Base-by-base conservation (phyloP, 805 yeast genomes). In the Hanseniaspora valbyensis region DNA sequence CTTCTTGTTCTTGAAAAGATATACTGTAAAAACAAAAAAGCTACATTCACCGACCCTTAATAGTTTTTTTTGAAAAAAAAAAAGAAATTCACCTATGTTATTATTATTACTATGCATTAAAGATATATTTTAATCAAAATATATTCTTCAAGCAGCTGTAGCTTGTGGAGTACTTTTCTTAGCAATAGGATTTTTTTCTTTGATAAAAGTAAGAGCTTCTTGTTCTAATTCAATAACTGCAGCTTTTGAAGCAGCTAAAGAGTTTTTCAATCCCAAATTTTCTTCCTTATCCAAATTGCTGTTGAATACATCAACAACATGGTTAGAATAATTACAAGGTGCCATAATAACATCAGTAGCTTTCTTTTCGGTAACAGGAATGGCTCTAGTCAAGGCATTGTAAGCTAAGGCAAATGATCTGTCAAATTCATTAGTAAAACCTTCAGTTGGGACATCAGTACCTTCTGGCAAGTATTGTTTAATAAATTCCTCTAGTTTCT, bases 361-460 rank as follows among this genome's bases (percentile, higher is more conserved):
- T 44, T 59, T 61, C 16, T 57, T 54, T n/a, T 57, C 52, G 6
- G 66, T 54, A 4, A 62, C 64, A 13, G 74, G 72, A 19, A 66
- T 55, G 2, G 70, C 61, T 52, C 74, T 66, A 33, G 59, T 56
- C 8, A 69, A 55, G n/a, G 70, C 66, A 54, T 70, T 71, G 32
- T 60, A 54, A 9, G 73, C 49, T 32, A 78, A 63, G 42, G 69
- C 64, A 18, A 69, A 36, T n/a, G 78, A 69, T 61, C 79, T 75
- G 42, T 76, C 67, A 34, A 80, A 53, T 64, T 83, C 89, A 61
- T 78, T 80, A 4, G 78, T 67, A 50, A 64, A 70, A 2, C 66
- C 69, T 14, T 73, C 73, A 12, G 68, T 61, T 12, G 72, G 58
- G 4, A 75, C 72, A 21, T 62, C 58, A 52, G 66, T 65, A 19